A percentile compares a stretch with the other conserved stretches of the same genome.
phyloP scores from a whole-genome alignment of 257 asterid species.

The Mitragyna speciosa region DNA sequence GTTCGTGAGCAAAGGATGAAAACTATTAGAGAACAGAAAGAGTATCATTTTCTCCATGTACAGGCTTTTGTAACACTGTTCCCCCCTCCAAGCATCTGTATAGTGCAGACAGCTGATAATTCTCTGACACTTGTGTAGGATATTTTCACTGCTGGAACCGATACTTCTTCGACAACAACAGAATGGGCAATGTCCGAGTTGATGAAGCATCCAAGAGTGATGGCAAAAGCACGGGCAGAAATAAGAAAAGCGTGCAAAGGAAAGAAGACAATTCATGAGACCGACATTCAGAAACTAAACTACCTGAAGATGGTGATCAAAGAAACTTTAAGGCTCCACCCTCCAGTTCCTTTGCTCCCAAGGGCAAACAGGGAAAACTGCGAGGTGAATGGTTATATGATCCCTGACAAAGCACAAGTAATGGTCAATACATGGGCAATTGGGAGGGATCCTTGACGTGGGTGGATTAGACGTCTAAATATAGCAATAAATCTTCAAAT shows the following conservation, averaged over 20 bases:
- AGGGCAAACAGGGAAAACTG: neutral
- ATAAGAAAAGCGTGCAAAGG: neutral
- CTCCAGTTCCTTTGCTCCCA: neutral
- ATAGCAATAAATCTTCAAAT: no score
- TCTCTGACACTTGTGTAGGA: neutral
- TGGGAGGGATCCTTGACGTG: neutral
- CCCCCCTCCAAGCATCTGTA: no score
- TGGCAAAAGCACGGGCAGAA: constrained; percentile 6
- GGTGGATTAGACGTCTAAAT: no score
- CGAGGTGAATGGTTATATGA: neutral
- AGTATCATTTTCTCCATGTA: no score
- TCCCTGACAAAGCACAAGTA: neutral
- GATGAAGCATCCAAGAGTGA: neutral
- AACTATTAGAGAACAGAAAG: no score
- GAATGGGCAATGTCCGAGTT: constrained; percentile 9
- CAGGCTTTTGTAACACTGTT: no score
- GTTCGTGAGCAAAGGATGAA: no score
- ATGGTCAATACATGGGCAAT: neutral
- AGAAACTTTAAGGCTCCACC: constrained; percentile 10
- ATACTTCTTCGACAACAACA: neutral
- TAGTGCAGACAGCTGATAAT: no score
- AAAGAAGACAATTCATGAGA: neutral
- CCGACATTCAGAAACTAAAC: neutral
- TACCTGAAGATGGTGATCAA: neutral
- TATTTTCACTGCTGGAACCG: constrained; percentile 9